Base-by-base conservation (phyloP, 768 basidiomycete genomes). In the Serendipita indica region DNA sequence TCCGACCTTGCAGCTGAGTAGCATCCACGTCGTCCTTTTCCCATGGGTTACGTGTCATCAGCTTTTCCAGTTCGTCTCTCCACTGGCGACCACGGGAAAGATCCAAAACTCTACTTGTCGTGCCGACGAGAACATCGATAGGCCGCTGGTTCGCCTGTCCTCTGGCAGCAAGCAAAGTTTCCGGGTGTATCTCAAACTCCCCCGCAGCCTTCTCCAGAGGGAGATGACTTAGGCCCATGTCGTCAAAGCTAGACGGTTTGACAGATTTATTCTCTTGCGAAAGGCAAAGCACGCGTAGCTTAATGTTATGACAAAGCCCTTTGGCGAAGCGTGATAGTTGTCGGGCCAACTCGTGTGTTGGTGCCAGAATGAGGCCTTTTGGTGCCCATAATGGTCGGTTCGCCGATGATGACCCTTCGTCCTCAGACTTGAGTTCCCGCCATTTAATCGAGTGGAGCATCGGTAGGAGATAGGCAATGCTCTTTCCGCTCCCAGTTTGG, bases 401-500 rank as follows among this genome's bases (percentile, higher is more conserved):
- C 58, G 33, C 45, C 6, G 58, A 39, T n/a, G 20, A n/a, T 22
- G 49, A 28, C 7, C n/a, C n/a, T 54, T 54, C 49, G 30, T 54
- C 49, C 49, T 22, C n/a, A 25, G 41, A 60, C 39, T 62, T 58
- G 13, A 72, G 58, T 66, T 93, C 89, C 2, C 77, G 72, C 49
- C 71, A 67, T 68, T 94, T 94, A 67, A 93, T 73, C 62, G 77
- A 72, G 63, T 93, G 86, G 1, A 94, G 74, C 58, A 93, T 69
- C 0, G 91, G 91, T 3, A 93, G 76, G 39, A 93, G 77, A 68
- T 92, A 94, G 1, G 92, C 91, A 28, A 93, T 78, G 1, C 86
- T 90, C 72, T 94, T 94, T 0, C 90, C 91, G 0, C 89, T 90
- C 14, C 92, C 91, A 0, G 89, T 94, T 69, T 93, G 90, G 0